A percentile compares a stretch with the other conserved stretches of the same genome.
These are phyloP conservation scores for Hysterium pulicare DNA, from an alignment of 2,329 filamentous ascomycete genomes.

Conservation along the genomic window DNA sequence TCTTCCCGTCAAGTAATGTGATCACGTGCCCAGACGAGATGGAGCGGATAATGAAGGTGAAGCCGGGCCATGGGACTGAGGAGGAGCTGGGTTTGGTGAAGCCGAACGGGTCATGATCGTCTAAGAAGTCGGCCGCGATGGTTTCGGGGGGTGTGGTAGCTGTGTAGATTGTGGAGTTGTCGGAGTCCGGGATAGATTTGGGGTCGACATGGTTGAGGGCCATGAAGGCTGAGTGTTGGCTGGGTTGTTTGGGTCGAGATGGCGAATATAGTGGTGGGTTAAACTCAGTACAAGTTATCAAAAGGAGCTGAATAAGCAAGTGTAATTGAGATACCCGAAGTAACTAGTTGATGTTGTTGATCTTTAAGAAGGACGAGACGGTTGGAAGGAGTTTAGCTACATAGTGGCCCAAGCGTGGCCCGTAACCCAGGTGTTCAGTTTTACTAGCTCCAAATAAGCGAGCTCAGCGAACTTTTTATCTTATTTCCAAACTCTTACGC, in stretches of 20 bases:
- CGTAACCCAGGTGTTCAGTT: too few relatives aligned
- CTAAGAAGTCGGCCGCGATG: constrained; percentile 1
- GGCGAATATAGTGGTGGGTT: too few relatives aligned
- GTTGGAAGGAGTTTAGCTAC: too few relatives aligned
- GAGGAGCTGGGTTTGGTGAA: constrained; percentile 1
- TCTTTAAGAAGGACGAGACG: too few relatives aligned
- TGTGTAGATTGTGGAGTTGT: constrained; percentile 7
- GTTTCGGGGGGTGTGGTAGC: constrained; percentile 7
- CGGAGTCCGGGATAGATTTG: constrained; percentile 1
- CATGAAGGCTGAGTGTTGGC: background rate
- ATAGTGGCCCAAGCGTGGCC: too few relatives aligned
- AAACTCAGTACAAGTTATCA: too few relatives aligned
- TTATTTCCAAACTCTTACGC: too few relatives aligned
- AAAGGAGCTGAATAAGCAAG: too few relatives aligned
- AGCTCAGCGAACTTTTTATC: too few relatives aligned
- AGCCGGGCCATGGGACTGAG: constrained; percentile 21
- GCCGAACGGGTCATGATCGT: constrained; percentile 1
- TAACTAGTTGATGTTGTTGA: too few relatives aligned
- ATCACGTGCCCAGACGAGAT: constrained; percentile 21
- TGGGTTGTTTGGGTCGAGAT: background rate
- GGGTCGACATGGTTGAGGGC: constrained; percentile 1
- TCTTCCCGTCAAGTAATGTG: constrained; percentile 28
- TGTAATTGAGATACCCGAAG: too few relatives aligned
- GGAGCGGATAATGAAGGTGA: constrained; percentile 32
- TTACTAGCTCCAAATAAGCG: too few relatives aligned